phyloP scores from a whole-genome alignment of 2,329 filamentous ascomycete species.

The Penicillium expansum region DNA sequence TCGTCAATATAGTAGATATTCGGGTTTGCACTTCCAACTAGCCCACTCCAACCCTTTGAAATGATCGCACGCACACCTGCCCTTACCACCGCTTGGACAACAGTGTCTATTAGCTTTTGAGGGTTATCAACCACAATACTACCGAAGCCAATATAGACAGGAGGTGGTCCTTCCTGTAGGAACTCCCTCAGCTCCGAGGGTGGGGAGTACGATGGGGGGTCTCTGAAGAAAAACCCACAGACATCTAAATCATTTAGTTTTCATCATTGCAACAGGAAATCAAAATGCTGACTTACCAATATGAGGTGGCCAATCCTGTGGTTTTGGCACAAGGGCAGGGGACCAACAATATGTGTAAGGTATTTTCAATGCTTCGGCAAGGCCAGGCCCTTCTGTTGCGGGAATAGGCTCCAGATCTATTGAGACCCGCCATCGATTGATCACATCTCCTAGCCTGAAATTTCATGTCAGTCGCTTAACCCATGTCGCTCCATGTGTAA shows the following conservation, averaged over 20 bases:
- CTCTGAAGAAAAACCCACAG: slow-evolving; percentile 49
- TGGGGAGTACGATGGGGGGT: slow-evolving; percentile 40
- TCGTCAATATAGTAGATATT: slow-evolving; percentile 54
- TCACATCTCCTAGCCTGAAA: slow-evolving; percentile 44
- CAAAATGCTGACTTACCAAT: slow-evolving; percentile 27
- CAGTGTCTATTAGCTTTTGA: slow-evolving; percentile 42
- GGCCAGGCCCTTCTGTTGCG: slow-evolving; percentile 36
- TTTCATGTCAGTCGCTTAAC: not conserved
- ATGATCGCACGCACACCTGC: slow-evolving; percentile 54
- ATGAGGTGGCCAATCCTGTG: slow-evolving; percentile 40
- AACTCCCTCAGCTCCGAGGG: slow-evolving; percentile 44
- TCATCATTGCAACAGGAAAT: not conserved
- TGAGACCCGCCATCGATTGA: slow-evolving; percentile 44
- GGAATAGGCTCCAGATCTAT: slow-evolving; percentile 44
- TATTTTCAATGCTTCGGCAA: slow-evolving; percentile 38
- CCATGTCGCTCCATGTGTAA: too few species aligned
- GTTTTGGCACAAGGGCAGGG: slow-evolving; percentile 41
- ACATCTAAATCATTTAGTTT: slow-evolving; percentile 25
- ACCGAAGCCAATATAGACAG: slow-evolving; percentile 58
- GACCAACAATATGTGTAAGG: slow-evolving; percentile 51
- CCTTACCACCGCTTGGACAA: slow-evolving; percentile 49
- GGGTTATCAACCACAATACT: slow-evolving; percentile 56
- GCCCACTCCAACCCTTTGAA: slow-evolving; percentile 55
- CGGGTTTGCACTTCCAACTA: slow-evolving; percentile 36
- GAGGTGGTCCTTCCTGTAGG: slow-evolving; percentile 47